Evolutionary conservation across 2,329 filamentous ascomycete species (phyloP).

Genomic region (Ophiostoma tasmaniense): DNA sequence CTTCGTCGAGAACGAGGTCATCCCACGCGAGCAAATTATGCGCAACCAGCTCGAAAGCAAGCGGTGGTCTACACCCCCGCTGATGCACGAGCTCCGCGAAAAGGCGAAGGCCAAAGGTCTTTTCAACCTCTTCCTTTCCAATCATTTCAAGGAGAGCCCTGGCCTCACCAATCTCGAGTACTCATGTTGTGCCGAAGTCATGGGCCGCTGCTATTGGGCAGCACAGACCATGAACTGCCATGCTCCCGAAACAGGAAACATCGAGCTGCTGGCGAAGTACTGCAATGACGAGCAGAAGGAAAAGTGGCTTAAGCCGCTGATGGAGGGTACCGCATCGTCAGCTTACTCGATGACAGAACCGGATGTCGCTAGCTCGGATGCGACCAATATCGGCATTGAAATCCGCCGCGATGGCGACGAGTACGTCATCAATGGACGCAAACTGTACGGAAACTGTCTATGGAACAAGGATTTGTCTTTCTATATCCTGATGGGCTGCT

Average conservation of each 20-base stretch:
- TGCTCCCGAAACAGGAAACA: constrained; percentile 87
- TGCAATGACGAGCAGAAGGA: constrained; percentile 78
- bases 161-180: constrained; percentile 95
- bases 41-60: constrained; percentile 83
- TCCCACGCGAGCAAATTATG: constrained; percentile 59
- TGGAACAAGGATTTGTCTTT: constrained; percentile 86
- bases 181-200: constrained; percentile 89
- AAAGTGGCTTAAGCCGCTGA: constrained; percentile 70
- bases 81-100: constrained; percentile 34
- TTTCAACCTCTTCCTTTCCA: constrained; percentile 97
- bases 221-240: constrained; percentile 85
- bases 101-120: constrained; percentile 60
- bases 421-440: constrained; percentile 91
- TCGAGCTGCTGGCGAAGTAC: constrained; percentile 91
- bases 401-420: constrained; percentile 78
- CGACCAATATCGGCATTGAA: constrained; percentile 80
- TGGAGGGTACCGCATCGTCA: constrained; percentile 77
- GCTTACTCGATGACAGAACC: constrained; percentile 95
- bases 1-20: constrained; percentile 36
- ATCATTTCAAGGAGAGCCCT: constrained; percentile 89
- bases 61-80: constrained; percentile 46
- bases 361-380: constrained; percentile 79
- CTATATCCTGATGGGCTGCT: constrained; percentile 96
- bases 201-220: constrained; percentile 76
- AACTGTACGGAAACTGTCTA: constrained; percentile 98